Base-by-base conservation (phyloP, 2,329 filamentous ascomycete genomes). In the Saccharata proteae region DNA sequence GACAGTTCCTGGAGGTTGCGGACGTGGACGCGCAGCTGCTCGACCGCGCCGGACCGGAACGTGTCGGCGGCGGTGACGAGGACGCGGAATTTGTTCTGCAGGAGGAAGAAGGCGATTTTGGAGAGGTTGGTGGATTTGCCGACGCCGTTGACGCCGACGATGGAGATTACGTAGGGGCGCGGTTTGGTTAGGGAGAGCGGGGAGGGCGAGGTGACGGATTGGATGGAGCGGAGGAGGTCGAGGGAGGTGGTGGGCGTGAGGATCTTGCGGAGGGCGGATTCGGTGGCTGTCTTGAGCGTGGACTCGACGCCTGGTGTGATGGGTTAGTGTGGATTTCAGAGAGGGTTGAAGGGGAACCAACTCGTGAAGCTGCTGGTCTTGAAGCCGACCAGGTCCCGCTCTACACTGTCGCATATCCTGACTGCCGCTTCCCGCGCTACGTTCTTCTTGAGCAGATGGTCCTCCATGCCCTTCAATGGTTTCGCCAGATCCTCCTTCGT, bases 51-150 rank as follows among this genome's bases (percentile, higher is more conserved):
- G 7, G 85, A 93, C 43, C 90, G 80, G 69, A 98, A 98, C 3
- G 90, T 98, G 55, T 98, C 88, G 45, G 83, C 90, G 7, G 90
- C 88, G 10, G 84, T 88, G 43, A 98, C 83, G 35, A 98, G 71
- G 11, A 98, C 85, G 49, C 81, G 81, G 65, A 93, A 92, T 54
- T 92, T 86, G 65, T 98, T 98, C 58, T 98, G 88, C 18, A 98
- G 67, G 21, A 98, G 67, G 63, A 98, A 98, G 61, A 90, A 98
- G 57, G 86, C 93, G 43, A 98, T 93, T 59, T 98, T 98, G 56
- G 83, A 88, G 21, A 98, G 68, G 52, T 94, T 96, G 31, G 90
- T 98, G 11, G 86, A 94, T 62, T 98, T 98, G 50, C 90, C 90
- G 21, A 98, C 90, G 32, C 90, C 90, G 55, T 98, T 98, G 52